Base-by-base conservation (phyloP, 2,329 filamentous ascomycete genomes). In the Beauveria caledonica region DNA sequence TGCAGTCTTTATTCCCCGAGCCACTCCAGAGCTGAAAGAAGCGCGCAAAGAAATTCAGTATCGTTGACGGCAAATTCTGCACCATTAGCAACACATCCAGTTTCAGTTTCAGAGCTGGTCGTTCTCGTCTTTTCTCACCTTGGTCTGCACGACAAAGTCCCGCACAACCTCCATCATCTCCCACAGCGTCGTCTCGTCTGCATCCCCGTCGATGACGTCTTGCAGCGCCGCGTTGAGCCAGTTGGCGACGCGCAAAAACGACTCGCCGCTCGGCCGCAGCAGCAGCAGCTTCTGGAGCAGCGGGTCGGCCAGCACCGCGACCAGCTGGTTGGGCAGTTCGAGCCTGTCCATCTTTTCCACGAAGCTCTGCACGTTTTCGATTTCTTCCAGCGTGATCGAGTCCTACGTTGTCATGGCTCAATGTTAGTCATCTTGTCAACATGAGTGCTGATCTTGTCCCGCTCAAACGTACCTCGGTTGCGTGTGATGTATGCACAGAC, bases 291-390 rank as follows among this genome's bases (percentile, higher is more conserved):
- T 94, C 70, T 93, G 90, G 1, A 93, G 80, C 33, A 95, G 76
- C 3, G 87, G 87, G 68, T 95, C 89, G 2, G 82, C 83, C 15
- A 95, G 76, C 4, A 89, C 85, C 5, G 91, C 89, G 45, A 92
- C 85, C 2, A 95, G 78, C 72, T 96, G 91, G 64, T 89, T 92
- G 0, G 91, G 91, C 45, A 92, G 76, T 71, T 94, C 89, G 27
- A 96, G 86, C 65, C 81, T 88, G 66, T 95, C 90, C 9, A 96
- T 73, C 60, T 83, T 88, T 49, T 83, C 81, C 6, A 91, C 86
- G 62, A 96, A 87, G 54, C 84, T 79, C 25, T 84, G 77, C 13
- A 86, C 85, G 63, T 80, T 86, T 66, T 91, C 87, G 58, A 95
- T 84, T 68, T 95, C 91, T 69, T 95, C 90, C 5, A 95, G 73